These are phyloP conservation scores for Pseudocercospora macadamiae DNA, from an alignment of 2,329 filamentous ascomycete genomes.

Conservation along the genomic window DNA sequence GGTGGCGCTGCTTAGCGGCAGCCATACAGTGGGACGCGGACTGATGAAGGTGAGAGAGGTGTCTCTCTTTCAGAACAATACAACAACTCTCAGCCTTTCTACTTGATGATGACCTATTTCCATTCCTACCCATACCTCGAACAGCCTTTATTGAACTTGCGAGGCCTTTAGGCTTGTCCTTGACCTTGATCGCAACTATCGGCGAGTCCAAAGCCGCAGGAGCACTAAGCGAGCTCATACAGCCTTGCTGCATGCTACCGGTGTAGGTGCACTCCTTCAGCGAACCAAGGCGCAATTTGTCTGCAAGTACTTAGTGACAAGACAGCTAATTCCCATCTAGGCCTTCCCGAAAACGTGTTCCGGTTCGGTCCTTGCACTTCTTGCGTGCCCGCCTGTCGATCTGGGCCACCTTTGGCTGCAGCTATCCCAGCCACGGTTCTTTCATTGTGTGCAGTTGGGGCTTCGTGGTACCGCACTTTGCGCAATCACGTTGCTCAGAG, in stretches of 20 bases:
- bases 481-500: not conserved
- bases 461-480: constrained; percentile 1
- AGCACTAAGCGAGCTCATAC: constrained; percentile 6
- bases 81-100: not conserved
- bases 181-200: not conserved
- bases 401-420: constrained; percentile 12
- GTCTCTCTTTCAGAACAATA: too few relatives aligned
- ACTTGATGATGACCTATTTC: not conserved
- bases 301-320: not conserved
- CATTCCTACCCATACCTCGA: too few relatives aligned
- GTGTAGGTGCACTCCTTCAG: not conserved
- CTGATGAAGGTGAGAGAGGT: too few relatives aligned
- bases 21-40: not conserved
- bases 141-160: not conserved
- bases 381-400: constrained; percentile 1
- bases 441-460: constrained; percentile 3
- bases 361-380: not conserved
- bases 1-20: constrained; percentile 2
- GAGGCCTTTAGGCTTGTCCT: not conserved
- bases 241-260: constrained; percentile 3
- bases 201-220: not conserved
- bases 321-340: not conserved
- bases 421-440: constrained; percentile 10
- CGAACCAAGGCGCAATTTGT: constrained; percentile 2
- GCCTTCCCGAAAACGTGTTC: not conserved